A percentile compares a stretch with the other conserved stretches of the same genome.
These are phyloP conservation scores for Didymella exigua DNA, from an alignment of 2,329 filamentous ascomycete species.

Conservation along the genomic window DNA sequence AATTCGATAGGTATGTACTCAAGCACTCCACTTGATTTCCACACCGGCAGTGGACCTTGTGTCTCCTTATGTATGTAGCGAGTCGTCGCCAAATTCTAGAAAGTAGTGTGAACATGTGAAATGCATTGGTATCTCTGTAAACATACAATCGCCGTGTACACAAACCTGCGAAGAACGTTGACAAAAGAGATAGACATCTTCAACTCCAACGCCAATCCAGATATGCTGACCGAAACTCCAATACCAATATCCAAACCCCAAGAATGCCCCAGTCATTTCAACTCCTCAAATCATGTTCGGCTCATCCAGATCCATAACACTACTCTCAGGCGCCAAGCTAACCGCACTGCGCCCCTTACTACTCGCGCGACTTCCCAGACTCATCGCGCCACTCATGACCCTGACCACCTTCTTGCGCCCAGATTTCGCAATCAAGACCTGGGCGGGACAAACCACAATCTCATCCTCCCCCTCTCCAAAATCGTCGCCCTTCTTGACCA, in stretches of 20 bases:
- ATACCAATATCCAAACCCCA: not conserved
- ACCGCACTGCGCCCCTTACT: constrained; percentile 37
- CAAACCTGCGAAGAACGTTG: not conserved
- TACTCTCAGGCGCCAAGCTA: constrained; percentile 39
- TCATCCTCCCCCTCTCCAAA: constrained; percentile 86
- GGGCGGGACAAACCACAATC: constrained; percentile 92
- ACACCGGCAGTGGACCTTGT: no score
- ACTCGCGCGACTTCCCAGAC: constrained; percentile 45
- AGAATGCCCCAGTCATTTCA: not conserved
- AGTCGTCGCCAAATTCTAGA: not conserved
- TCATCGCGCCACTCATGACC: constrained; percentile 58
- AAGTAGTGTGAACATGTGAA: not conserved
- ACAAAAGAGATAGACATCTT: not conserved
- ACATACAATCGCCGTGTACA: not conserved
- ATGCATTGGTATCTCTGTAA: constrained; percentile 9
- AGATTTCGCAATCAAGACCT: constrained; percentile 76
- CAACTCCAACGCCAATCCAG: not conserved
- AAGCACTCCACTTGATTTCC: not conserved
- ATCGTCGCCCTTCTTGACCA: constrained; percentile 95
- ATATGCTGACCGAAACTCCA: not conserved
- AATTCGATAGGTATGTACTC: not conserved
- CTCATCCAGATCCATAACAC: constrained; percentile 43
- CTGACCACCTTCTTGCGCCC: constrained; percentile 57
- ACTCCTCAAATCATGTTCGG: constrained; percentile 7
- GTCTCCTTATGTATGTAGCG: no score